These are phyloP conservation scores for Eucalyptus sideroxylon DNA, from an alignment of 345 rosid species.

Conservation along the genomic window DNA sequence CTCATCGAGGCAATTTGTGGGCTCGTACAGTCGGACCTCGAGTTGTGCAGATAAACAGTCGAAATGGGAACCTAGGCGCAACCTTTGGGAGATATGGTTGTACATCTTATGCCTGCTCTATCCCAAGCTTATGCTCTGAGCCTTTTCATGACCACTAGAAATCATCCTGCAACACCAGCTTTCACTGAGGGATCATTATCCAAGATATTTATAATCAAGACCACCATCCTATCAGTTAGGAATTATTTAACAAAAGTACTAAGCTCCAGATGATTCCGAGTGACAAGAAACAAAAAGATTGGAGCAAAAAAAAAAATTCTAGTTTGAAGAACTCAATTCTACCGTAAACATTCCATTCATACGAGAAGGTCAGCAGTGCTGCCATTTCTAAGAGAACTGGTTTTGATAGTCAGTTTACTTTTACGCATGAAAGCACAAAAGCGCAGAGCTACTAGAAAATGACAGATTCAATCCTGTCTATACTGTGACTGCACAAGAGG, in stretches of 20 bases:
- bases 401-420: not conserved
- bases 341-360: not conserved
- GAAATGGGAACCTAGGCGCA: too few species aligned
- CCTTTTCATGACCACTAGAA: too few species aligned
- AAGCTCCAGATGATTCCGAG: not conserved
- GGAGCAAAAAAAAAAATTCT: not conserved
- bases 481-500: not conserved
- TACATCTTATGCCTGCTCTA: too few species aligned
- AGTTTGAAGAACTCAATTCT: not conserved
- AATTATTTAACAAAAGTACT: not conserved
- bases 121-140: fast-evolving
- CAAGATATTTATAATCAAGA: not conserved
- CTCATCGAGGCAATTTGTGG: too few species aligned
- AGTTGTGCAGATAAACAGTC: too few species aligned
- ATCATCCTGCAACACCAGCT: not conserved
- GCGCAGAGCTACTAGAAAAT: not conserved
- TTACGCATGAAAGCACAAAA: not conserved
- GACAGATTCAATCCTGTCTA: not conserved
- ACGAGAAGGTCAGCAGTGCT: not conserved
- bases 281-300: not conserved
- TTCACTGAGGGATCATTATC: not conserved
- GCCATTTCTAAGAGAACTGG: not conserved
- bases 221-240: not conserved
- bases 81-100: too few species aligned
- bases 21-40: too few species aligned